Base-by-base conservation (phyloP, 345 rosid species). In the Salix arbutifolia region DNA sequence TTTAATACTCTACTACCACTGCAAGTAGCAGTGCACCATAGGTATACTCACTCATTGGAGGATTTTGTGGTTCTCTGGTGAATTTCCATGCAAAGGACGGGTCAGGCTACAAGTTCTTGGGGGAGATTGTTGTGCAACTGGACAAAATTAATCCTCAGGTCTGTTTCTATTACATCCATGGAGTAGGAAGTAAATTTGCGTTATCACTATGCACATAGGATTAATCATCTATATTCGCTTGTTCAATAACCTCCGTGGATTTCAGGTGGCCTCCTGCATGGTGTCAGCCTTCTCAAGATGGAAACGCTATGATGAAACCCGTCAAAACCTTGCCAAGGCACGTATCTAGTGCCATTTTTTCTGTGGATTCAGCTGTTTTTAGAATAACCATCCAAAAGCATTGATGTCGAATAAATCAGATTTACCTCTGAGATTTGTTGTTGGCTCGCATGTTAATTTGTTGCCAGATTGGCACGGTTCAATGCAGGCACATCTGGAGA, bases 61-160 rank as follows among this genome's bases (percentile, higher is more conserved):
- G 94, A 75, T 94, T 92, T 78, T 80, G 97, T 58, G 84, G 89
- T 64, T 96, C 98, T 37, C 97, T 89, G 5, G 93, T 96, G 84
- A 96, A 96, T 83, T 87, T 92, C 88, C 98, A 96, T 77, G 94
- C 98, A 16, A 94, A 88, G 86, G 99, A 94, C 83, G 99, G 98
- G 16, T 92, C 94, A 0, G 99, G 99, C 79, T 96, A 96, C 80
- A 84, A 92, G 86, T 94, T 96, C 79, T 84, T 96, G 91, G 99
- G 99, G 58, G 98, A 89, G 64, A 76, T 96, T 11, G 97, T 94
- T 74, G 85, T 90, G 53, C 92, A 94, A 75, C 86, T 96, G 48
- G 99, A 96, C 90, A 96, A 91, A 86, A 76, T 91, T 74, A 96
- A 96, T 75, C 98, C 97, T 80, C 99, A 86, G 97, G 99, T 91